These are phyloP conservation scores for Fusarium armeniacum DNA, from an alignment of 2,329 filamentous ascomycete genomes.

Conservation along the genomic window DNA sequence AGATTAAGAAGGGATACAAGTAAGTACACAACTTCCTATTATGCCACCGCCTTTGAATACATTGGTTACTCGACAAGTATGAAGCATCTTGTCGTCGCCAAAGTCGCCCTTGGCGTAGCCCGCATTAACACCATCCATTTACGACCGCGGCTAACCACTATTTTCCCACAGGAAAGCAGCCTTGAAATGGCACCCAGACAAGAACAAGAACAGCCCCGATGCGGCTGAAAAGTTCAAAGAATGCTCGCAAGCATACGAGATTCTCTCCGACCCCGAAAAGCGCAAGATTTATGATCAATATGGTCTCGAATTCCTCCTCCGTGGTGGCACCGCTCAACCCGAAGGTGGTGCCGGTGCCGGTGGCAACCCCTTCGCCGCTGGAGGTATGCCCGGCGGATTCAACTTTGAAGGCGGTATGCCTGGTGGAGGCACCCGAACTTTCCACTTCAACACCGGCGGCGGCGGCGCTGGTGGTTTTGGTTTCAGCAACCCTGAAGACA, in stretches of 20 bases:
- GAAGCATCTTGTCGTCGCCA: background rate
- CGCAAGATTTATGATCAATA: conserved; percentile 95
- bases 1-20: conserved; percentile 97
- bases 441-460: conserved; percentile 73
- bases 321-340: conserved; percentile 79
- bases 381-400: conserved; percentile 68
- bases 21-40: conserved; percentile 59
- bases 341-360: conserved; percentile 67
- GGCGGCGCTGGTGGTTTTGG: conserved; percentile 75
- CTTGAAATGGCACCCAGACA: conserved; percentile 95
- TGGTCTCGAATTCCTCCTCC: conserved; percentile 91
- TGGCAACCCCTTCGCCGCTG: conserved; percentile 70
- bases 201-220: conserved; percentile 91
- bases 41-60: background rate
- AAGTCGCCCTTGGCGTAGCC: background rate
- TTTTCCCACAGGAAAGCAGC: conserved; percentile 77
- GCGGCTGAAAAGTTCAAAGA: conserved; percentile 98
- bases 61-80: conserved; percentile 9
- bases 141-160: conserved; percentile 54
- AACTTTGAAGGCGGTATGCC: conserved; percentile 64
- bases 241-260: conserved; percentile 97
- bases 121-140: background rate
- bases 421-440: conserved; percentile 65
- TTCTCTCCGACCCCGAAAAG: conserved; percentile 96
- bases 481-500: conserved; percentile 86